Evolutionary conservation across 2,329 filamentous ascomycete genomes (phyloP), one percentile per base, ranked within the genome.

Genomic region (Mycosphaerella sp.): DNA sequence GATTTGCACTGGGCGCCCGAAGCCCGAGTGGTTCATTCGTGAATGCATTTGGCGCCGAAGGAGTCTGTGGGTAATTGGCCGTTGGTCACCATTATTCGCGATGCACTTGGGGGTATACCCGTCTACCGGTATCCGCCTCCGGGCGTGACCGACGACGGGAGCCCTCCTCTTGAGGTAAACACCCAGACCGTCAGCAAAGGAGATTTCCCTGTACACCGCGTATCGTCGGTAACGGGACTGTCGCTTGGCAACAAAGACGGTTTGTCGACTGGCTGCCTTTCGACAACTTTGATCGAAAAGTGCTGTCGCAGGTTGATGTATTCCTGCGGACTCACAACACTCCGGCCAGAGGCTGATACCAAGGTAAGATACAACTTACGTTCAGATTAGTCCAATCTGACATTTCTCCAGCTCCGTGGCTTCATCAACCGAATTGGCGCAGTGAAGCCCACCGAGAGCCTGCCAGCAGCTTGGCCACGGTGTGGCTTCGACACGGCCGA

Each of bases 131-230:
- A 45, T 45, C 43, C 43, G 43, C 43, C 21, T 45, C 21, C 26
- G 17, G 43, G 43, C 43, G 43, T 45, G 43, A 45, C 43, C 43
- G 43, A 10, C 43, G 43, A 45, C 14, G 26, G 43, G 43, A 23
- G 31, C 4, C 43, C 43, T 45, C 43, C 7, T 45, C 44, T 34
- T 45, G 44, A 45, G 44, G 44, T 45, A 29, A 29, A 45, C 12
- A 45, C 14, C 14, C 14, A 2, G 73, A 73, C 21, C 63, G 65
- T 3, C 68, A 71, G 45, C 68, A 74, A 40, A 67, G 73, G 8
- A 71, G 75, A 14, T 76, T 70, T 59, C 63, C 72, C 4, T 70
- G 72, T n/a, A 60, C 73, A 9, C 74, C 75, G 32, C 72, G 75
- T 5, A 69, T 74, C 45, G 60, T 66, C 6, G 69, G 68, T n/a